Percentiles rank a stretch among this genome's conserved stretches.
Conservation (phyloP, 2,329 filamentous ascomycete species). For the Aspergillus sp. region DNA sequence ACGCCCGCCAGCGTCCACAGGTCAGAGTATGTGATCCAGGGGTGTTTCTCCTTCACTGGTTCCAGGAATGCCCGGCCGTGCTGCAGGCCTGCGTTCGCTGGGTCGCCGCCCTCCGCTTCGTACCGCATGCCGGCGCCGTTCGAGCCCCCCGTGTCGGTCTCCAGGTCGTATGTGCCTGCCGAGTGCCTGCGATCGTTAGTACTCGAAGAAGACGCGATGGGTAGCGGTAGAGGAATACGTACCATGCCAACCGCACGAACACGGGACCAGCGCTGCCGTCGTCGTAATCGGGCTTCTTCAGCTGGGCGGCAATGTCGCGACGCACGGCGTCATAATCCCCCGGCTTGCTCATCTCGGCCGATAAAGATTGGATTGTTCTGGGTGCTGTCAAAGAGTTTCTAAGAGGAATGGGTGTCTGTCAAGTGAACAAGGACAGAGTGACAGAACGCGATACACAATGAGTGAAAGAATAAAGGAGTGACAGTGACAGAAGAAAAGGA, state of each 20-base stretch:
- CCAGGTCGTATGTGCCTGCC: slow-evolving; percentile 60
- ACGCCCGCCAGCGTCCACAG: slow-evolving; percentile 63
- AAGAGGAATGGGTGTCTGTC: slow-evolving; percentile 1
- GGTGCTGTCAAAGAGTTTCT: no score
- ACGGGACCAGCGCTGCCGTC: slow-evolving; percentile 64
- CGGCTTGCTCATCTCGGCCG: slow-evolving; percentile 35
- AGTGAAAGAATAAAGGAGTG: background rate
- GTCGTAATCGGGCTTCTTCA: slow-evolving; percentile 62
- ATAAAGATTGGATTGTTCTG: slow-evolving; percentile 12
- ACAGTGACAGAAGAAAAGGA: slow-evolving; percentile 7
- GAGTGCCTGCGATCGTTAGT: slow-evolving; percentile 50
- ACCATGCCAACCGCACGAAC: slow-evolving; percentile 63
- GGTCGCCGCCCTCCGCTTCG: slow-evolving; percentile 62
- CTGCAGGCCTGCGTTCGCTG: slow-evolving; percentile 63
- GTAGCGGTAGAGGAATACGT: slow-evolving; percentile 15
- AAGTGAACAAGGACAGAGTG: background rate
- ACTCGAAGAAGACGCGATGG: background rate
- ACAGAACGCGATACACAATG: background rate
- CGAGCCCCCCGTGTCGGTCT: slow-evolving; percentile 60
- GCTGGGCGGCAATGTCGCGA: slow-evolving; percentile 52
- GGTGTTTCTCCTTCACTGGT: slow-evolving; percentile 56
- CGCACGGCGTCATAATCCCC: slow-evolving; percentile 50
- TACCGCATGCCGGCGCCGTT: slow-evolving; percentile 67
- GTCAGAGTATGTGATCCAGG: slow-evolving; percentile 65
- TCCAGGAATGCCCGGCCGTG: slow-evolving; percentile 64